Evolutionary conservation across 805 yeast species (phyloP), one percentile per base, ranked within the genome.

Genomic region (Saturnispora silvae): DNA sequence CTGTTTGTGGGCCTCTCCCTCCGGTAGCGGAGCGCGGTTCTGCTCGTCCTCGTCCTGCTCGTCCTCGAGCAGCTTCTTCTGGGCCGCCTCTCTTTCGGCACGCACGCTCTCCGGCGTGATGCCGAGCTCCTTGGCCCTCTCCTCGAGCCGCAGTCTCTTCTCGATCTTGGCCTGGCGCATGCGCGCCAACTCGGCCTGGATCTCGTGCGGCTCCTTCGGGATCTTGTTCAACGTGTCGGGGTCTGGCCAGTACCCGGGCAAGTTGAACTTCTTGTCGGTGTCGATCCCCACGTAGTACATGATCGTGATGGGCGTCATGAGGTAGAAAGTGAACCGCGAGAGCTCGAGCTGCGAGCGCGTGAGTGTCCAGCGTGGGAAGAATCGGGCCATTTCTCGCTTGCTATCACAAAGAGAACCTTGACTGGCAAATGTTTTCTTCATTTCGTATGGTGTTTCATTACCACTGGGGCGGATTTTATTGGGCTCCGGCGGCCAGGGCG

Each of bases 171-270:
- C 94, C 46, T 75, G 72, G 55, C 77, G 75, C 69, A 87, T 79
- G 55, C 95, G 73, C 13, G 94, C 95, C 27, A 87, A 64, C 53
- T 87, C 97, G 1, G 92, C 89, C 54, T 83, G 80, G 42, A 87
- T 84, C 54, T 87, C 96, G 50, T 80, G 82, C 2, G 86, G 86
- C 52, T 87, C 96, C 52, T 86, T 87, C 3, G 97, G 97, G 25
- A 87, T 78, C 60, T 83, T 80, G 55, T 87, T 86, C 47, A 85
- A 67, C 2, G 96, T 81, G 29, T 81, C 81, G 29, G 96, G 96
- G 56, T 86, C 96, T 3, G 97, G 97, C 95, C 95, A 86, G 60
- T 84, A 87, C 16, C 95, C 95, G 7, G 94, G 94, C 33, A 86
- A 77, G 53, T 85, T 83, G 57, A 87, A 76, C 63, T 85, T 87